A percentile compares a stretch with the other conserved stretches of the same genome.
phyloP scores from a whole-genome alignment of 1,284 basidiomycete species.

The Stereum hirsutum region DNA sequence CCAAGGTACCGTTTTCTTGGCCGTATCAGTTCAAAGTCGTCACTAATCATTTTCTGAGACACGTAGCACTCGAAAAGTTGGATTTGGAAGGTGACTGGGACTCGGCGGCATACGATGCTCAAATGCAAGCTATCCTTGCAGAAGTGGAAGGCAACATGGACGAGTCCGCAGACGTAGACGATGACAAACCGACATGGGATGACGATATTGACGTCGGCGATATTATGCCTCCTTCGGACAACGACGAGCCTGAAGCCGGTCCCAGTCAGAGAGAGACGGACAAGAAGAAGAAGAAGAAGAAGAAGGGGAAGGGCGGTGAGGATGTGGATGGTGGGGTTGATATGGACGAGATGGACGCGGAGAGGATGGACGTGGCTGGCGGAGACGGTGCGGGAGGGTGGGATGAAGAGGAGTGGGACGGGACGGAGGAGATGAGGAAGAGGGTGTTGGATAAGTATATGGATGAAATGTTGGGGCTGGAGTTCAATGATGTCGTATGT shows the following conservation, averaged over 20 bases:
- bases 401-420: constrained; percentile 67
- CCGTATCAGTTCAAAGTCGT: background rate
- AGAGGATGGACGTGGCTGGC: constrained; percentile 5
- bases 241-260: constrained; percentile 17
- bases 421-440: constrained; percentile 82
- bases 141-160: constrained; percentile 33
- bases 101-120: constrained; percentile 64
- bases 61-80: constrained; percentile 51
- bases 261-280: constrained; percentile 42
- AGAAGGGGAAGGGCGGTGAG: constrained; percentile 34
- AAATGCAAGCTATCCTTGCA: constrained; percentile 72
- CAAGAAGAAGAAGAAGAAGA: constrained; percentile 42
- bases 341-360: constrained; percentile 66
- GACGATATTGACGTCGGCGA: constrained; percentile 81
- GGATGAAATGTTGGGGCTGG: constrained; percentile 84
- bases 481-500: constrained; percentile 93
- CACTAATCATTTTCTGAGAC: background rate
- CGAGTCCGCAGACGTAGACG: constrained; percentile 28
- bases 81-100: constrained; percentile 83
- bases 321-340: constrained; percentile 44
- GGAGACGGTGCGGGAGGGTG: constrained; percentile 4
- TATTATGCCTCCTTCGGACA: constrained; percentile 39
- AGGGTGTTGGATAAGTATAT: constrained; percentile 77
- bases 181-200: constrained; percentile 81
- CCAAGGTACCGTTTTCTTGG: constrained; percentile 27